Evolutionary conservation across 1,139 yeast species (phyloP), one percentile per base, ranked within the genome.

Genomic region (Geotrichum carabidarum): DNA sequence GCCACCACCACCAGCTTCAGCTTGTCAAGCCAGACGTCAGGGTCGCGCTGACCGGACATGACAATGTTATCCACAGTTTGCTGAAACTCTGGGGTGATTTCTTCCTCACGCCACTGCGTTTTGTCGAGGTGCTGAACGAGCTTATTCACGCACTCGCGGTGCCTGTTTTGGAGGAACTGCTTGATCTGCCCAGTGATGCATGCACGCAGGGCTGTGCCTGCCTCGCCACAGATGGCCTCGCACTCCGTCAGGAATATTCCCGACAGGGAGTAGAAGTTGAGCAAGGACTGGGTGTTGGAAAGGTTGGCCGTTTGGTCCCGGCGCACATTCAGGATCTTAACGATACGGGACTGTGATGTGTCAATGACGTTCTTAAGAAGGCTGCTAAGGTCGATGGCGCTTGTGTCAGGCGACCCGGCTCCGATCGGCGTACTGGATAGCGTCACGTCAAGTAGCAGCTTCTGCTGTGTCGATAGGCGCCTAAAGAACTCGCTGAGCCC

Each of bases 61-160:
- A 80, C 71, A 8, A 90, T 74, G 53, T 79, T 79, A 64, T 85
- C 80, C 2, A 85, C 77, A 4, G 73, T 62, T 0, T 53, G 60
- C 65, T 89, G 96, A 2, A 79, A 66, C 1, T 69, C 66, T 0
- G 69, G 62, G 0, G 84, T 70, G 6, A 82, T 75, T 46, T 76
- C 77, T 32, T 78, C 79, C 56, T 91, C 95, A 55, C 80, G 81
- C 99, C 99, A 93, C 18, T 74, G 73, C 61, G 91, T 98, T 51
- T 74, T 74, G 55, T 86, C 93, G 60, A 88, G 75, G 15, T 75
- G 72, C 2, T 67, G 66, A 9, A 78, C 73, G 48, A 86, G 70
- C 35, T 61, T 64, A 51, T 72, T 75, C 54, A 81, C 68, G 35
- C 79, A 74, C 17, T 75, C 74, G 57, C 78, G 77, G 62, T 86